phyloP scores from a whole-genome alignment of 1,139 yeast genomes.

The Pneumocystis canis region DNA sequence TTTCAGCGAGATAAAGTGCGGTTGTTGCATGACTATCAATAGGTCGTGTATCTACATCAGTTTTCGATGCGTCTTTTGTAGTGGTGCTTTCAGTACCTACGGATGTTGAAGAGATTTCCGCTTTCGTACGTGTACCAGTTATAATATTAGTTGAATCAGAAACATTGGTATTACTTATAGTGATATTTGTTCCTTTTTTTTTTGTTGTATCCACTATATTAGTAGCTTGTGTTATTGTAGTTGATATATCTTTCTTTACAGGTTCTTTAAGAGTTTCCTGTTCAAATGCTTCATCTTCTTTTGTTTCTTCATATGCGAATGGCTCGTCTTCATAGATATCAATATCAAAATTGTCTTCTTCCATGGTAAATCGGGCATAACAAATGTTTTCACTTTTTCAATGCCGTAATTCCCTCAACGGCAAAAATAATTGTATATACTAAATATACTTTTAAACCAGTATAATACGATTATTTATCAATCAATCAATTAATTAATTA shows the following conservation, averaged over 20 bases:
- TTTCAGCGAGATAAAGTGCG: constrained; percentile 18
- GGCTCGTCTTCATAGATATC: constrained; percentile 21
- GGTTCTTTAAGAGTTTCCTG: not conserved
- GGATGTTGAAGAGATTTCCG: not conserved
- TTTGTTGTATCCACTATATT: not conserved
- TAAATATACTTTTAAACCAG: too few relatives aligned
- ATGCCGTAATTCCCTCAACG: not conserved
- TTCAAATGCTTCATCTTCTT: not conserved
- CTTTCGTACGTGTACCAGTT: not conserved
- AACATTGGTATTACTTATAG: not conserved
- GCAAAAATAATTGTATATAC: not conserved
- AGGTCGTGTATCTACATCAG: constrained; percentile 12
- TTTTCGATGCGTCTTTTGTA: not conserved
- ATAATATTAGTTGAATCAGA: not conserved
- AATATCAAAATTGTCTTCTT: constrained; percentile 18
- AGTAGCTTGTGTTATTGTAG: not conserved
- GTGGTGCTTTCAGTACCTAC: constrained; percentile 4
- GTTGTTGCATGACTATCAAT: constrained; percentile 15
- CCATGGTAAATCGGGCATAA: not conserved
- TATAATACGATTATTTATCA: too few relatives aligned
- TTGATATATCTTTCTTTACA: not conserved
- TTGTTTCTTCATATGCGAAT: constrained; percentile 2
- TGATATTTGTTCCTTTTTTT: constrained; percentile 1
- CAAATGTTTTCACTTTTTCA: not conserved
- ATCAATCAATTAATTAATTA: too few relatives aligned